phyloP scores from a whole-genome alignment of 2,329 filamentous ascomycete species.

The Akanthomyces muscarius region DNA sequence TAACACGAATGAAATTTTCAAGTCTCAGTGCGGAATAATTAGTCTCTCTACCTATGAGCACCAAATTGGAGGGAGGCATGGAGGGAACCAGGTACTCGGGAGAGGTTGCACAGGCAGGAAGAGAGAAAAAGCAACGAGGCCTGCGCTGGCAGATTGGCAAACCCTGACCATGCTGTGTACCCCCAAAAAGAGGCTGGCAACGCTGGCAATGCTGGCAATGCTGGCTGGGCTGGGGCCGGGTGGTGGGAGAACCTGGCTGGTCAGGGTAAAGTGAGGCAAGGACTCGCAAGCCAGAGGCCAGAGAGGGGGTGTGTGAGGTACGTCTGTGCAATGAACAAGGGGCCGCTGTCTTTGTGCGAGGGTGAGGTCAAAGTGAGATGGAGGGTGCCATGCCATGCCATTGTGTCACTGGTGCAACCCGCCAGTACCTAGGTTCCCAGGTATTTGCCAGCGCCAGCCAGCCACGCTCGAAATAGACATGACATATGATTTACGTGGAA shows the following conservation, averaged over 20 bases:
- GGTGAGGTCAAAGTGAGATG: constrained; percentile 7
- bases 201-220: too few relatives aligned
- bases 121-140: too few relatives aligned
- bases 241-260: background rate
- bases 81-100: background rate
- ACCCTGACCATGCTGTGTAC: background rate
- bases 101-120: background rate
- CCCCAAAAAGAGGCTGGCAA: background rate
- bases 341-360: background rate
- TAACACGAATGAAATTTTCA: background rate
- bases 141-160: background rate
- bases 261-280: background rate
- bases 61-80: too few relatives aligned
- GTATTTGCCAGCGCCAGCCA: background rate
- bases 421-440: too few relatives aligned
- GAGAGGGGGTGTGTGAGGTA: background rate
- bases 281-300: background rate
- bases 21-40: background rate
- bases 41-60: too few relatives aligned
- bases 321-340: background rate
- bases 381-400: background rate
- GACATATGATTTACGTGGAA: background rate
- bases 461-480: background rate
- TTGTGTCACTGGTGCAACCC: background rate
- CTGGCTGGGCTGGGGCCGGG: background rate